Base-by-base conservation (phyloP, 495 filamentous ascomycete species). In the Podospora didyma region DNA sequence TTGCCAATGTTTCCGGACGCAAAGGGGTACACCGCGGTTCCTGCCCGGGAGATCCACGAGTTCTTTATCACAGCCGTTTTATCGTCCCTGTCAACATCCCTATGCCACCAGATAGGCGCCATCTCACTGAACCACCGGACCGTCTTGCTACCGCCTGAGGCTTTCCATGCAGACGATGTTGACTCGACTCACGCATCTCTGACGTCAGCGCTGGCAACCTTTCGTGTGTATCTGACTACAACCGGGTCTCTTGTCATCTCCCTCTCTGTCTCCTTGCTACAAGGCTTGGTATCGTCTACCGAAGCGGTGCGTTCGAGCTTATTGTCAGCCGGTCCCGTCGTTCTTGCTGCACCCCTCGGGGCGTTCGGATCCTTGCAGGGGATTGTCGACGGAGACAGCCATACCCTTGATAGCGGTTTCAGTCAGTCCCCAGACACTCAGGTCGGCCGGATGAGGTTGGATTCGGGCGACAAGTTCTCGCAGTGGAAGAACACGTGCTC, bases 401-500 rank as follows among this genome's bases (percentile, higher is more conserved):
- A 68, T 59, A 34, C 37, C 28, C 7, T 65, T 51, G 56, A 68
- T 42, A 62, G 37, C 54, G 60, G 66, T 14, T 62, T 69, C 39
- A 72, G 68, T n/a, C 73, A 74, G 37, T 78, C 75, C n/a, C 77
- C 77, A 17, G 74, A 77, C 53, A 75, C 75, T 0, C 77, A 79
- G 22, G 56, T 74, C 14, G 58, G 69, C 46, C 67, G 71, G 16
- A 46, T 66, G 3, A 64, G 69, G 54, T 55, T 66, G 2, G 73
- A 75, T n/a, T 66, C 62, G 41, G 68, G 68, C 16, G 74, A 74
- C 16, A 69, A 65, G 46, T 63, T 72, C 34, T 52, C 60, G 2
- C 65, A 69, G 31, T 77, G 75, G 75, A 73, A 69, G 51, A 67
- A 61, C 39, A 60, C 68, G 0, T 78, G 75, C 51, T 63, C 69